Conservation (phyloP, 768 basidiomycete genomes). For the Suillus plorans region DNA sequence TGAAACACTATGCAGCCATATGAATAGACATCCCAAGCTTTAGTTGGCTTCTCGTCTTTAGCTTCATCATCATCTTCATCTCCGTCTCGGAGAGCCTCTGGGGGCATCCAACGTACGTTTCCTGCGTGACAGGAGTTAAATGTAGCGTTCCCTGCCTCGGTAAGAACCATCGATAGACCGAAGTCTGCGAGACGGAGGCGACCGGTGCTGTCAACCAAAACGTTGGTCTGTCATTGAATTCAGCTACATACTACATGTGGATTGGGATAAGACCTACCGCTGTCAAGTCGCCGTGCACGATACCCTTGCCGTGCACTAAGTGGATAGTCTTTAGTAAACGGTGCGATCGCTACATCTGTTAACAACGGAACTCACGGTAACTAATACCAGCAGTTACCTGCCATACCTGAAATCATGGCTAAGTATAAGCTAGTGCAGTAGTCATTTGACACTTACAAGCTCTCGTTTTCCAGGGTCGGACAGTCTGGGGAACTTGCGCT, state of each 20-base stretch:
- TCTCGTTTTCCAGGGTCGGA: not conserved
- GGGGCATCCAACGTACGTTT: conserved; percentile 15
- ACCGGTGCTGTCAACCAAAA: conserved; percentile 33
- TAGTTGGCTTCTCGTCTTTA: conserved; percentile 14
- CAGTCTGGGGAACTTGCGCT: not conserved
- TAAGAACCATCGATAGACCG: conserved; percentile 32
- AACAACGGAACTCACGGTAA: conserved; percentile 14
- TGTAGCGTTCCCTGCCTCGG: conserved; percentile 32
- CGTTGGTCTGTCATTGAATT: conserved; percentile 28
- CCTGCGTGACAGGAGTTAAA: conserved; percentile 11
- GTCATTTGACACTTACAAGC: not conserved
- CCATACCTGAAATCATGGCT: not conserved
- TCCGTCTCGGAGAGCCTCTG: conserved; percentile 11
- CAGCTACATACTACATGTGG: not conserved
- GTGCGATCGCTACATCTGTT: no score
- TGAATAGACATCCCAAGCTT: conserved; percentile 6
- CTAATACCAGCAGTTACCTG: conserved; percentile 18
- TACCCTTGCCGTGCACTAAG: conserved; percentile 16
- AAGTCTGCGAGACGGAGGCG: conserved; percentile 37
- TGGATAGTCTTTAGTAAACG: not conserved
- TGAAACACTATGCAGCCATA: not conserved
- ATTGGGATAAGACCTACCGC: conserved; percentile 29
- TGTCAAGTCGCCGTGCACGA: conserved; percentile 48
- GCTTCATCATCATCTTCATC: not conserved
- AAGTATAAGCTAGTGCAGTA: not conserved